Conservation (phyloP, 768 basidiomycete genomes). For the Termitomyces sp. region DNA sequence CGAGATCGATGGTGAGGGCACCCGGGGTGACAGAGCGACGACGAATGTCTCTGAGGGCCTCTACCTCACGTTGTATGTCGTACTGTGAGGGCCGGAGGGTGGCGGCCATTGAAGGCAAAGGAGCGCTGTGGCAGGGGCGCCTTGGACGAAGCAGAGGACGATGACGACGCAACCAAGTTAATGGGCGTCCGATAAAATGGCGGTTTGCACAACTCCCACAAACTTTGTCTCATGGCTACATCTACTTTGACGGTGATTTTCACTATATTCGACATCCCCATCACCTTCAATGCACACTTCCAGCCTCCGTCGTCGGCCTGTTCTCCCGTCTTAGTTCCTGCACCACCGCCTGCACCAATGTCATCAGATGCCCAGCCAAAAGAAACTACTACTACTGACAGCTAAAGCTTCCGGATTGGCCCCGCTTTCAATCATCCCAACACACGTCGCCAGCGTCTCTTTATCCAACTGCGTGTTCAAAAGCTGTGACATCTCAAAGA, state of each 20-base stretch:
- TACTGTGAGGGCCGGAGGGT: slow-evolving; percentile 74
- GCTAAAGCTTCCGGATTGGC: slow-evolving; percentile 91
- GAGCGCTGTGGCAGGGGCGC: not conserved
- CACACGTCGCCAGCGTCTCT: slow-evolving; percentile 87
- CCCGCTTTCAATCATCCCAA: slow-evolving; percentile 88
- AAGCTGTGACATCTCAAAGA: slow-evolving; percentile 84
- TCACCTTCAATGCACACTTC: not conserved
- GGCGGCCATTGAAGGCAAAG: slow-evolving; percentile 26
- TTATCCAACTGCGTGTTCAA: slow-evolving; percentile 86
- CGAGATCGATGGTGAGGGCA: slow-evolving; percentile 82
- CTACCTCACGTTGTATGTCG: slow-evolving; percentile 84
- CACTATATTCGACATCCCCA: not conserved
- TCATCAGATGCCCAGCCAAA: not conserved
- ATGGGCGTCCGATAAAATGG: not conserved
- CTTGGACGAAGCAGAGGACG: not conserved
- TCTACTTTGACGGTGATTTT: not conserved
- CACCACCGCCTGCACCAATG: slow-evolving; percentile 60
- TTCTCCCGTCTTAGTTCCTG: slow-evolving; percentile 78
- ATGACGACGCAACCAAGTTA: not conserved
- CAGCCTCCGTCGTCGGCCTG: slow-evolving; percentile 26
- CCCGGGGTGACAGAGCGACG: slow-evolving; percentile 83
- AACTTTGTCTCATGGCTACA: slow-evolving; percentile 13
- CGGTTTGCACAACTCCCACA: slow-evolving; percentile 21
- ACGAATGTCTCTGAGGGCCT: slow-evolving; percentile 77
- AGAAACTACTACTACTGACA: slow-evolving; percentile 34